Percentiles rank a stretch among this genome's conserved stretches.
These are phyloP conservation scores for Brassica napus DNA, from an alignment of 345 rosid genomes.

Conservation along the genomic window Da-Ae NC_063440.1:15673501-15674000, in stretches of 20 bases:
- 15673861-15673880: conserved; percentile 33
- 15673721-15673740: background rate
- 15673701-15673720: conserved; percentile 44
- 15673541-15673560: conserved; percentile 96
- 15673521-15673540: conserved; percentile 91
- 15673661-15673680: conserved; percentile 82
- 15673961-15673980: conserved; percentile 37
- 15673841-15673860: conserved; percentile 12
- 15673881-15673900: conserved; percentile 34
- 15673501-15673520: conserved; percentile 76
- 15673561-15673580: conserved; percentile 95
- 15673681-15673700: conserved; percentile 65
- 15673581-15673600: conserved; percentile 87
- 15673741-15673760: background rate
- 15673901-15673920: conserved; percentile 38
- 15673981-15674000: conserved; percentile 56
- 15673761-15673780: no score
- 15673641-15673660: conserved; percentile 72
- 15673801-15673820: conserved; percentile 62
- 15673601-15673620: conserved; percentile 76
- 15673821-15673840: conserved; percentile 42
- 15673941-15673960: background rate
- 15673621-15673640: conserved; percentile 61
- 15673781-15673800: conserved; percentile 41
- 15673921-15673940: conserved; percentile 5